These are phyloP conservation scores for Paramecium biaurelia DNA, from an alignment of 73 alveolate genomes.

Conservation along the genomic window DNA sequence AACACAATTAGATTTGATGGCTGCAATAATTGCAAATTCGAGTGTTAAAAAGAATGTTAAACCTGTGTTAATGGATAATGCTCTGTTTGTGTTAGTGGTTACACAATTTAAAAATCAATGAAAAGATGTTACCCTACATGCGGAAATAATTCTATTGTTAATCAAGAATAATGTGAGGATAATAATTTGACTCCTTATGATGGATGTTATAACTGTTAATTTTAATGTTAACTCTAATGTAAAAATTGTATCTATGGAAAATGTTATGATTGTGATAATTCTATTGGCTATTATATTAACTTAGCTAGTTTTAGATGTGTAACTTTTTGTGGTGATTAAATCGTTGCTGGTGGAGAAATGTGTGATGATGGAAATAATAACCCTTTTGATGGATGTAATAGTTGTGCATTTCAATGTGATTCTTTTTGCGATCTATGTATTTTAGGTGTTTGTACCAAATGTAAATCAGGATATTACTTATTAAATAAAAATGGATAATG, in stretches of 20 bases:
- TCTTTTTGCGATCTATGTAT: background rate
- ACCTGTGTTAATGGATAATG: slow-evolving; percentile 51
- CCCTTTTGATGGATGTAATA: background rate
- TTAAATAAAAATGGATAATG: background rate
- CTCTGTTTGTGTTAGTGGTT: slow-evolving; percentile 45
- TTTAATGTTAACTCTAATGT: background rate
- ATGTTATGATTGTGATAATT: background rate
- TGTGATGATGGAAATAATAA: background rate
- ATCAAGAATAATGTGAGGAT: background rate
- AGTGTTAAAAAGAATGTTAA: slow-evolving; percentile 65
- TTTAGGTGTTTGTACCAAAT: background rate
- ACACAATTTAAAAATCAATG: background rate
- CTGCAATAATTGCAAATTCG: slow-evolving; percentile 62
- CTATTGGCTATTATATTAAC: background rate
- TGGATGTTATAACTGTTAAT: background rate
- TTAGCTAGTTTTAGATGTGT: background rate
- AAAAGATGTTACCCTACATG: background rate
- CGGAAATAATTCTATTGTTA: background rate
- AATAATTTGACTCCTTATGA: background rate
- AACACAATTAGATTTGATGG: slow-evolving; percentile 66
- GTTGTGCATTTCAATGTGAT: background rate
- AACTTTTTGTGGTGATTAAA: background rate
- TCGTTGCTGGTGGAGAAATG: background rate
- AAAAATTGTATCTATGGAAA: background rate
- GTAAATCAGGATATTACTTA: background rate